Evolutionary conservation across 2,329 filamentous ascomycete genomes (phyloP).

Genomic region (Magnaporthales sp.): DNA sequence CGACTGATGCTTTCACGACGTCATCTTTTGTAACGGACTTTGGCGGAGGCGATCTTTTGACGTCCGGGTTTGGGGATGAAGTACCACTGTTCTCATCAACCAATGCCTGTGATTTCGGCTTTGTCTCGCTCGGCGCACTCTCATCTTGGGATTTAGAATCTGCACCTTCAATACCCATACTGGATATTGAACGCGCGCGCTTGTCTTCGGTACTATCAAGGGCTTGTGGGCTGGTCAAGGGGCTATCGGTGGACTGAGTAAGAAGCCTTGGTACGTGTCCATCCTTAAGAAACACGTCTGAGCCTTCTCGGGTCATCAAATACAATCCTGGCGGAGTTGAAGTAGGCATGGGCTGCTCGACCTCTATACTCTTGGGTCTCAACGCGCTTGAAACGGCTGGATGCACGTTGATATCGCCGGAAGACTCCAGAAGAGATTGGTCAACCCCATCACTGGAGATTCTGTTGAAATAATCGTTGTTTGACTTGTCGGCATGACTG

Average conservation of each 20-base stretch:
- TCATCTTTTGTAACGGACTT: not conserved
- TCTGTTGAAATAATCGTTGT: conserved; percentile 17
- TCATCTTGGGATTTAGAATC: not conserved
- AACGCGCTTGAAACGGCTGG: conserved; percentile 13
- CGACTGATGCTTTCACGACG: conserved; percentile 9
- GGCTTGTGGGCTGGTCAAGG: conserved; percentile 20
- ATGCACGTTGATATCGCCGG: conserved; percentile 14
- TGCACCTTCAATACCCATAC: not conserved
- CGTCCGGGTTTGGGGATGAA: not conserved
- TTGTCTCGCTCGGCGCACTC: not conserved
- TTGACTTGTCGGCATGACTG: not conserved
- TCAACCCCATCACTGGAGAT: conserved; percentile 8
- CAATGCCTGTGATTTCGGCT: not conserved
- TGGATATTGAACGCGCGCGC: not conserved
- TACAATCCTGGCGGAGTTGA: conserved; percentile 16
- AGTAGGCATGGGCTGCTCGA: conserved; percentile 7
- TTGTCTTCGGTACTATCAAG: not conserved
- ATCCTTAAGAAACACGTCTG: conserved; percentile 18
- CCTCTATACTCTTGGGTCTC: conserved; percentile 7
- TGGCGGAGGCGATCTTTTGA: not conserved
- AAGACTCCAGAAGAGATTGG: conserved; percentile 9
- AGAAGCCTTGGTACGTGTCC: conserved; percentile 23
- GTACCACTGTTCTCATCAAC: not conserved
- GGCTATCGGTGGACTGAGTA: conserved; percentile 14
- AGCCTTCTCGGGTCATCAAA: conserved; percentile 16